A percentile compares a stretch with the other conserved stretches of the same genome.
Conservation (phyloP, 495 filamentous ascomycete species). For the Xylaria cubensis region DNA sequence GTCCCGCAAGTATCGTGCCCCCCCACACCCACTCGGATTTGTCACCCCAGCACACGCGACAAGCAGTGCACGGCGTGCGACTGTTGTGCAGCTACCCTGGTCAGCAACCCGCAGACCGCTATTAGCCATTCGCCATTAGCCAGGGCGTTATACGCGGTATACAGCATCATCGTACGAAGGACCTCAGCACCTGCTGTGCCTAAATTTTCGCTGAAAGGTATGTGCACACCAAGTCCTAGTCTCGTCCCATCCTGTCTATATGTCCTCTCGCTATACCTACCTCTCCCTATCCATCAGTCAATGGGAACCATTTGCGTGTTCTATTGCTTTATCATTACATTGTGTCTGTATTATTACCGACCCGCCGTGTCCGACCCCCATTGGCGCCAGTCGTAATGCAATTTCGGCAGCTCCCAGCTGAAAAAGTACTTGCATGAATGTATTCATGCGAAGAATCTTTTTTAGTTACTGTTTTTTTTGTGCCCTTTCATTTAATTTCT, state of each 20-base stretch:
- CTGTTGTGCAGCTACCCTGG: constrained; percentile 17
- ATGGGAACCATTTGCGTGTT: background rate
- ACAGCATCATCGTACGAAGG: background rate
- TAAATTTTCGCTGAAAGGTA: background rate
- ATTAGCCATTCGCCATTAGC: constrained; percentile 10
- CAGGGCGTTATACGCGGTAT: constrained; percentile 14
- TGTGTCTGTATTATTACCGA: constrained; percentile 4
- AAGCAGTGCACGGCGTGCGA: constrained; percentile 26
- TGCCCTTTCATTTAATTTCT: constrained; percentile 23
- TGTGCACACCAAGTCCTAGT: constrained; percentile 5
- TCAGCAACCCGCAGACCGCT: constrained; percentile 26
- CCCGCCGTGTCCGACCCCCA: constrained; percentile 3
- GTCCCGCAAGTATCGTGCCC: constrained; percentile 16
- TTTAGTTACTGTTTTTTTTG: background rate
- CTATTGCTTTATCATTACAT: background rate
- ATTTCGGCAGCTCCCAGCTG: constrained; percentile 28
- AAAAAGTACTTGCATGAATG: constrained; percentile 25
- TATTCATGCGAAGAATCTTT: constrained; percentile 30
- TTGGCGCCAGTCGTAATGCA: constrained; percentile 20
- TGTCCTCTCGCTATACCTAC: constrained; percentile 6
- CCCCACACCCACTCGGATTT: constrained; percentile 26
- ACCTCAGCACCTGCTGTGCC: constrained; percentile 15
- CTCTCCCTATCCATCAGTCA: background rate
- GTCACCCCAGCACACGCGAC: constrained; percentile 29
- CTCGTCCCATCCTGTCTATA: constrained; percentile 1